phyloP scores from a whole-genome alignment of 129 eudicot genomes.

The Centrapalus pauciflorus region DNA sequence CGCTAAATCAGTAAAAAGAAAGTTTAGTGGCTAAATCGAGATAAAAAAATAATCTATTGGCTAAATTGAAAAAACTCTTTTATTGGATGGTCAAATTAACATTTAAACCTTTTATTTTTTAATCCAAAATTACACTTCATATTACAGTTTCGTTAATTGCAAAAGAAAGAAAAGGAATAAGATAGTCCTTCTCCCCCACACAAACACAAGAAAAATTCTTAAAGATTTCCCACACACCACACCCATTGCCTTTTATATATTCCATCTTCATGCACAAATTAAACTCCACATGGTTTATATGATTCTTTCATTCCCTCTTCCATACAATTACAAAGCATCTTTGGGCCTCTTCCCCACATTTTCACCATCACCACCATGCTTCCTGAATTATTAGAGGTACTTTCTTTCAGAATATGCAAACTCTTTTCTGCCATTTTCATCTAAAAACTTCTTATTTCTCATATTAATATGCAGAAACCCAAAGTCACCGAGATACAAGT shows the following conservation, averaged over 20 bases:
- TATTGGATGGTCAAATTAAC: no score
- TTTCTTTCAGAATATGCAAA: constrained; percentile 20
- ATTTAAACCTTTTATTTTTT: neutral
- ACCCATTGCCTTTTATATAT: constrained; percentile 63
- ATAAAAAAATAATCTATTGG: no score
- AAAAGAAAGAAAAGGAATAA: constrained; percentile 6
- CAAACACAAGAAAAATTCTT: constrained; percentile 48
- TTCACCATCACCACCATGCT: constrained; percentile 44
- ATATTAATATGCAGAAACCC: constrained; percentile 61
- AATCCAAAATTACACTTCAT: no score
- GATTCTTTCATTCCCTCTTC: constrained; percentile 39
- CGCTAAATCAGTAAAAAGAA: no score
- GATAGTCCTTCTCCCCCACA: constrained; percentile 11
- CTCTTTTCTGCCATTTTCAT: constrained; percentile 14
- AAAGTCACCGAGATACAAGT: constrained; percentile 81
- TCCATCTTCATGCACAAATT: constrained; percentile 51
- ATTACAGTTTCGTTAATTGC: no score
- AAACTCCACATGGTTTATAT: constrained; percentile 42
- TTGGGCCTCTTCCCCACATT: constrained; percentile 17
- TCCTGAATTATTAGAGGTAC: constrained; percentile 79
- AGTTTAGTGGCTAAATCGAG: no score
- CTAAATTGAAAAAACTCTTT: no score
- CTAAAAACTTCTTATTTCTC: constrained; percentile 19
- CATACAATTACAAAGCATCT: constrained; percentile 16
- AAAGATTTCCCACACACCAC: constrained; percentile 92